These are phyloP conservation scores for Rhododendron molle DNA, from an alignment of 148 eudicot species.

Conservation along the genomic window DNA sequence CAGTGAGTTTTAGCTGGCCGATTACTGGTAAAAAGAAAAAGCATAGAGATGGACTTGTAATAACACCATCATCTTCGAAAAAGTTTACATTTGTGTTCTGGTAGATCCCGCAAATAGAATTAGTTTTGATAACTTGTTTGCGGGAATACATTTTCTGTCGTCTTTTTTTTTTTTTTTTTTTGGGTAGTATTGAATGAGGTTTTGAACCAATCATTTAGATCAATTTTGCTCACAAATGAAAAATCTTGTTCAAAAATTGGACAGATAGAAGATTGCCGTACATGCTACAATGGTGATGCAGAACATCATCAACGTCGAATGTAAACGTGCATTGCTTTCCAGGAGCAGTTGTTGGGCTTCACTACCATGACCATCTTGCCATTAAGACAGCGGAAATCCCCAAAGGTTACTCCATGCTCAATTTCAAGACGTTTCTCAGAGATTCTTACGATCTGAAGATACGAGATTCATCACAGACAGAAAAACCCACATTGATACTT, in stretches of 20 bases:
- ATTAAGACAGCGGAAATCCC: too few species aligned
- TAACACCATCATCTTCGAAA: background rate
- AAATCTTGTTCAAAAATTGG: conserved; percentile 3
- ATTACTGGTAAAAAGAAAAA: background rate
- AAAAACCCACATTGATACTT: too few species aligned
- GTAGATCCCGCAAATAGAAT: background rate
- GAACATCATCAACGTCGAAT: conserved; percentile 96
- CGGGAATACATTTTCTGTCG: background rate
- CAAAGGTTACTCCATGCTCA: too few species aligned
- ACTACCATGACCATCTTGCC: too few species aligned
- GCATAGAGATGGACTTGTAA: background rate
- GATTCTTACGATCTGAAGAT: too few species aligned
- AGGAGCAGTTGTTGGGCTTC: too few species aligned
- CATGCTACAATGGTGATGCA: conserved; percentile 94
- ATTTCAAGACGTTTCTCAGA: too few species aligned
- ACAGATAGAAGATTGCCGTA: conserved; percentile 97
- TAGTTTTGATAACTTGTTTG: background rate
- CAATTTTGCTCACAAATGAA: background rate
- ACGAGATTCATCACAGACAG: too few species aligned
- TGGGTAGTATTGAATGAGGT: background rate
- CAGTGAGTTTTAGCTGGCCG: background rate
- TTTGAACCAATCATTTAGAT: background rate
- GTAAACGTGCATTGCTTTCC: too few species aligned
- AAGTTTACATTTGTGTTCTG: background rate
- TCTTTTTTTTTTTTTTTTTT: background rate